Percentiles rank a stretch among this genome's conserved stretches.
Conservation (phyloP, 2,329 filamentous ascomycete genomes). For the Fragosphaeria purpurea region DNA sequence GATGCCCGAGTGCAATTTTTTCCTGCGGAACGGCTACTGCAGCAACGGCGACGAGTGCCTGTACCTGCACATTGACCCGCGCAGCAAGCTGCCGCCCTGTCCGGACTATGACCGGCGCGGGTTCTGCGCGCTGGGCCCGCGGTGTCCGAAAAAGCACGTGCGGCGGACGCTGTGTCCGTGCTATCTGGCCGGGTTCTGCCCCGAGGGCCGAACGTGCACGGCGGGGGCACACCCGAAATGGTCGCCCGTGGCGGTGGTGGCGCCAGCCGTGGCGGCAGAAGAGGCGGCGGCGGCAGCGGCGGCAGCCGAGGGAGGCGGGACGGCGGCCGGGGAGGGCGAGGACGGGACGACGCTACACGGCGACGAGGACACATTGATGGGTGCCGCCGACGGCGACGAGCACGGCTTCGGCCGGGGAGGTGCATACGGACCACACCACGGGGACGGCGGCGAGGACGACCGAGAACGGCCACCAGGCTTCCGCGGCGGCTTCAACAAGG, state of each 20-base stretch:
- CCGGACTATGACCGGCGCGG: constrained; percentile 91
- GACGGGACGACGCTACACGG: neutral
- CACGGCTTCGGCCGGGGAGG: neutral
- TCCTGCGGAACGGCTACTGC: constrained; percentile 86
- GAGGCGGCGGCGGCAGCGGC: constrained; percentile 5
- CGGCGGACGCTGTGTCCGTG: constrained; percentile 66
- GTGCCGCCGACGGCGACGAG: neutral
- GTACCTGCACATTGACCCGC: constrained; percentile 80
- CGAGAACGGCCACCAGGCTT: constrained; percentile 4
- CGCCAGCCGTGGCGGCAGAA: constrained; percentile 6
- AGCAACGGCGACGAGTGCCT: constrained; percentile 94
- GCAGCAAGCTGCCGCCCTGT: constrained; percentile 68
- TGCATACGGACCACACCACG: neutral
- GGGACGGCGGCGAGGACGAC: constrained; percentile 15
- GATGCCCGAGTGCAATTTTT: constrained; percentile 98
- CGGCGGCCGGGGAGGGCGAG: constrained; percentile 15
- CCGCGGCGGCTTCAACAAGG: constrained; percentile 15
- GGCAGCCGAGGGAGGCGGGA: constrained; percentile 20
- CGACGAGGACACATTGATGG: neutral
- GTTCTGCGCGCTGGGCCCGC: constrained; percentile 83
- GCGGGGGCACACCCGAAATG: constrained; percentile 77
- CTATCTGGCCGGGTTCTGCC: constrained; percentile 92
- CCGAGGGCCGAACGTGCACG: constrained; percentile 65
- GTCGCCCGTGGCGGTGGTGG: constrained; percentile 45
- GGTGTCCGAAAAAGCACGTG: constrained; percentile 82